Conservation (phyloP, 2,329 filamentous ascomycete species). For the Tolypocladium inflatum region DNA sequence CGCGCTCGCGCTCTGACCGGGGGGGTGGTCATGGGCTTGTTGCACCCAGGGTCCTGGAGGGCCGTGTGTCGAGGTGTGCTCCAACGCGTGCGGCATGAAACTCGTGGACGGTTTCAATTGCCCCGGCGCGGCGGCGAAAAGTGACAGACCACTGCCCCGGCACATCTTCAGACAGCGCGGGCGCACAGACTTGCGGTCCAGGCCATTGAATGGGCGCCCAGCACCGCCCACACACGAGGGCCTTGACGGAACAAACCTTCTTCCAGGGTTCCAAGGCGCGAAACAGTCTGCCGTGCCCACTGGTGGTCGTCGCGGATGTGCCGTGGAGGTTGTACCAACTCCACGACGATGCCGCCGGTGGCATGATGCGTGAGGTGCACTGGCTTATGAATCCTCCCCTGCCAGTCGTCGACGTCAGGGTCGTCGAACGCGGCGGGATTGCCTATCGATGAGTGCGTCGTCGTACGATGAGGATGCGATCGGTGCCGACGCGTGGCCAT, state of each 20-base stretch:
- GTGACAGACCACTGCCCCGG: neutral
- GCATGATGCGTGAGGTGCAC: neutral
- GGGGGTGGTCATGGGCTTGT: neutral
- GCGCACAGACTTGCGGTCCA: neutral
- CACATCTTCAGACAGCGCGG: neutral
- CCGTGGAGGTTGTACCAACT: too few relatives aligned
- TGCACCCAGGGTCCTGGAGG: neutral
- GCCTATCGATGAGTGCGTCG: neutral
- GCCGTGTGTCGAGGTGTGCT: neutral
- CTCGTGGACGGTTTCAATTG: neutral
- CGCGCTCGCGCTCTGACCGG: neutral
- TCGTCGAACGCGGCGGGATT: neutral
- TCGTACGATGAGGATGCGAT: neutral
- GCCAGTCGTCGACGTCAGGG: neutral
- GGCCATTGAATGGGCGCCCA: neutral
- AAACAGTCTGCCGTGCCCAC: neutral
- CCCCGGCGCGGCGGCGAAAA: neutral
- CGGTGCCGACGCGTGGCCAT: neutral
- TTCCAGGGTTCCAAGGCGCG: neutral
- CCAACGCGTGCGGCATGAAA: neutral
- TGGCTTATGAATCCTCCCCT: neutral
- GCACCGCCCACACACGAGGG: neutral
- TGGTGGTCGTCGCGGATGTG: neutral
- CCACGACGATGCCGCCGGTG: neutral
- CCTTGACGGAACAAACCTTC: neutral